Evolutionary conservation across 2,329 filamentous ascomycete genomes (phyloP), one percentile per base, ranked within the genome.

Genomic region (Nigrospora sphaerica): DNA sequence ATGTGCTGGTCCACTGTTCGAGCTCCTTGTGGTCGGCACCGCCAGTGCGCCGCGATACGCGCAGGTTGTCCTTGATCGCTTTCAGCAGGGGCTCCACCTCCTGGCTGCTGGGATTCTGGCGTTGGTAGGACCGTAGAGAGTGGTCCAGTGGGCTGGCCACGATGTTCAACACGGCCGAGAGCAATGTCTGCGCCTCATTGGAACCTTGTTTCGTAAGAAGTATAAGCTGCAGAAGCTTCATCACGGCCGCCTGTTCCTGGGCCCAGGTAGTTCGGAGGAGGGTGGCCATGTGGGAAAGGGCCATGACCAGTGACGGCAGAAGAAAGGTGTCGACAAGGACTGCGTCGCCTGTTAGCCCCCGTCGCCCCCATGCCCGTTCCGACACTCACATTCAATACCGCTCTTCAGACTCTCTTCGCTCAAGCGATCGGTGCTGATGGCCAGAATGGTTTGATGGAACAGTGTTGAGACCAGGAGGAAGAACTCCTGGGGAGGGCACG

Each of bases 401-500:
- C 80, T 78, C 61, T 85, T 88, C 0, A 93, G 73, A 33, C 75
- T 79, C 35, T 90, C 84, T 39, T 88, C 78, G 1, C 77, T 77
- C 5, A 95, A 64, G 36, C 79, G 72, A 6, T 81, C 81, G 2
- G 74, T 74, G n/a, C 78, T 78, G 53, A 81, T 82, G 1, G 86
- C 88, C 33, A 85, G 69, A 0, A 89, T 78, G 37, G 85, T 88
- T 54, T 89, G 85, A 53, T 85, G 77, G 59, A 92, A 90, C 0
- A 93, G 68, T 0, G 86, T 85, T 1, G 88, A 85, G 13, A 90
- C 81, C 4, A 93, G 73, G 16, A 87, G 68, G 56, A 92, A 92
- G 60, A 93, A 93, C 35, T 90, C 83, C 58, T 91, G 87, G 1
- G 88, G 88, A 2, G 84, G 82, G 55, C 88, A 93, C 1, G 85